Base-by-base conservation (phyloP, 345 rosid genomes). In the Ceriops zippeliana region DNA sequence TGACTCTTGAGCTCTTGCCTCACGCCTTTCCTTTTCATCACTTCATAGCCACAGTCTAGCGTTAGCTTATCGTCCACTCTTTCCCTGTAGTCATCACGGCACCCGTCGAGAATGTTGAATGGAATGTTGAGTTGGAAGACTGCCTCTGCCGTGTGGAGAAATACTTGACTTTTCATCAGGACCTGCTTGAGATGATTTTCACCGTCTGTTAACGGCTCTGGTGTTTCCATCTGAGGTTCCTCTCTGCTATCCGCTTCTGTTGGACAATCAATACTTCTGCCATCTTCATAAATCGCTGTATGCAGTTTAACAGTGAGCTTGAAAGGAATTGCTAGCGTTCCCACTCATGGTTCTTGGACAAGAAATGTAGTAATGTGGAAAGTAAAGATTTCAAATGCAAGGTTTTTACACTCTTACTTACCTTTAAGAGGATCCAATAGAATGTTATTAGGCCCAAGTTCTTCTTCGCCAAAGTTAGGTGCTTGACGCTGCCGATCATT, bases 1-100 rank as follows among this genome's bases (percentile, higher is more conserved):
- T 87, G 96, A 31, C 70, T 73, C 21, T 84, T 80, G 52, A 85
- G 85, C 75, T 95, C 99, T 71, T 85, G 88, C 76, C 70, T 82
- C 76, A 80, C 81, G 7, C 99, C 96, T 70, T 82, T 89, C 65
- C 96, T 80, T 78, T 79, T 95, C 91, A 86, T 87, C 67, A 95
- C 59, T 70, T 95, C 98, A 17, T 87, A 89, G 58, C 92, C 92
- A 17, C 96, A 87, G 75, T 91, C 99, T 28, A 88, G 62, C 60
- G 75, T 54, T 64, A 88, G 84, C 62, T 81, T 91, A 82, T 79
- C 83, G 51, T 85, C 83, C 17, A 3, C 49, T 13, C 70, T 81
- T 79, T 34, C 80, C 83, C 13, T 58, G 81, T 54, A 65, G 61
- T 81, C 68, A 28, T 30, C 75, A 11, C 57, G 77, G 0, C 72